A percentile compares a stretch with the other conserved stretches of the same genome.
phyloP scores from a whole-genome alignment of 257 asterid genomes.

The Nicotiana knightiana region DNA sequence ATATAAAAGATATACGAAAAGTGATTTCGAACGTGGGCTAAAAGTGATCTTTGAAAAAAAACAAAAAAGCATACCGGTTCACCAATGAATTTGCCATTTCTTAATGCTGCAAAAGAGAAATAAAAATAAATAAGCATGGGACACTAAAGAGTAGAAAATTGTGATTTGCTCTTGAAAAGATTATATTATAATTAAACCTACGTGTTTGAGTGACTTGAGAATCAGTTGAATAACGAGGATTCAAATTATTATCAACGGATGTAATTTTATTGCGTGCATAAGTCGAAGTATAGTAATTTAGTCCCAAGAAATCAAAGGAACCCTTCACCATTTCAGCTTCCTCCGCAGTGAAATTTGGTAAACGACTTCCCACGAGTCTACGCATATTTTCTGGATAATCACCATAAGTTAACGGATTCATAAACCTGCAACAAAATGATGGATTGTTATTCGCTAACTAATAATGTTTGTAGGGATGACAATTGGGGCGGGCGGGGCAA shows the following conservation, averaged over 20 bases:
- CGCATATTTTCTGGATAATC: constrained; percentile 20
- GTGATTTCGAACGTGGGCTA: no score
- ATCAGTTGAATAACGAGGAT: constrained; percentile 15
- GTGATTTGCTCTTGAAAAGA: background rate
- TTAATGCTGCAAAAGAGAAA: background rate
- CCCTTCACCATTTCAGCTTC: constrained; percentile 7
- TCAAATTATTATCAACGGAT: background rate
- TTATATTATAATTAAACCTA: background rate
- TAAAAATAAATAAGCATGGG: background rate
- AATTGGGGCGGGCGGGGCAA: no score
- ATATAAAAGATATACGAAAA: no score
- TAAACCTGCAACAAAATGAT: constrained; percentile 6
- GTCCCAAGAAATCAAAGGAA: constrained; percentile 24
- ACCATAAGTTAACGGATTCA: constrained; percentile 21
- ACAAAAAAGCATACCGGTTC: background rate
- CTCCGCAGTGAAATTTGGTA: constrained; percentile 11
- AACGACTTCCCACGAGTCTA: constrained; percentile 10
- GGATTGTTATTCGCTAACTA: no score
- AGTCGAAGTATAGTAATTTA: constrained; percentile 20
- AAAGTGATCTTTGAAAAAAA: no score
- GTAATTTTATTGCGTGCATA: background rate
- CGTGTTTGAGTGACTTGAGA: constrained; percentile 4
- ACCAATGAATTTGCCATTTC: background rate
- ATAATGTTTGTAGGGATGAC: background rate
- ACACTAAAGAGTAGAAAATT: background rate